Base-by-base conservation (phyloP, 345 rosid species). In the Dipteronia sinensis region DNA sequence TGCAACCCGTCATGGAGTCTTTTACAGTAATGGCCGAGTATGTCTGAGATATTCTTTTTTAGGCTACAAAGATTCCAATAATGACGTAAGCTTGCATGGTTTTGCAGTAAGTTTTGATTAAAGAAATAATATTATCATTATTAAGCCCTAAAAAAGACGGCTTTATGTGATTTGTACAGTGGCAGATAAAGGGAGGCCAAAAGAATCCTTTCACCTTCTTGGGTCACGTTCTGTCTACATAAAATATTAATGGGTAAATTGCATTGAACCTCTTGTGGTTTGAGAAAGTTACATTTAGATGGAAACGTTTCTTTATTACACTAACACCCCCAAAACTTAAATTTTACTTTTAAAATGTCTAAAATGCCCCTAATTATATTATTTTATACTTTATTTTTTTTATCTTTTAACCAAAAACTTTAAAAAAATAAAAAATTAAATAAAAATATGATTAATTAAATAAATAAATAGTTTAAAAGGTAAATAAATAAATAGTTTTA, bases 1-100 rank as follows among this genome's bases (percentile, higher is more conserved):
- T 83, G 85, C 83, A 75, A 73, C 62, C 40, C 67, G 16, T n/a
- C 10, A 62, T n/a, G 16, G 3, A 23, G 51, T 64, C 64, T 74
- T 77, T 78, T 67, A 70, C 76, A 66, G 70, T 72, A 63, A 59
- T 69, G 16, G 3, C 1, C 6, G 58, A 53, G 15, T 46, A 15
- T 19, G 58, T 53, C 65, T 27, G 20, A 47, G 53, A 46, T 34
- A 75, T 76, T 19, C 19, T 29, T 10, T 56, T 55, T 25, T 17
- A 27, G 65, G 49, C 27, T 11, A 38, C 20, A 53, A 16, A 53
- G 58, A 53, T 53, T 53, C n/a, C 16, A 53, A 53, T 49, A 17
- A 3, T 47, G 17, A 66, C 53, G 47, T 44, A 19, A 44, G 58
- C 69, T 16, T 46, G n/a, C 63, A 58, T 19, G 34, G 77, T 47